phyloP scores from a whole-genome alignment of 2,329 filamentous ascomycete species.

The Setomelanomma holmii region DNA sequence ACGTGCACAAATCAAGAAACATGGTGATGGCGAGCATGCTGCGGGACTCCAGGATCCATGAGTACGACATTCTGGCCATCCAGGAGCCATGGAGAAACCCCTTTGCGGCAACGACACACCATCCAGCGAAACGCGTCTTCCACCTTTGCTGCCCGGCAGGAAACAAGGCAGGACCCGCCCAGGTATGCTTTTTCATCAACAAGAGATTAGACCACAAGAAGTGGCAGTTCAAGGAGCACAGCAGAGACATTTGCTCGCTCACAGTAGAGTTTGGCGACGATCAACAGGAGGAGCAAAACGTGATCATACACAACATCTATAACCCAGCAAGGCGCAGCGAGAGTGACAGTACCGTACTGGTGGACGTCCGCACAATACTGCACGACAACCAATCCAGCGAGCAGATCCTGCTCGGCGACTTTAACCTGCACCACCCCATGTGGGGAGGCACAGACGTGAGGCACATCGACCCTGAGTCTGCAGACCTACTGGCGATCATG shows the following conservation, averaged over 20 bases:
- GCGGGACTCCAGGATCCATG: slow-evolving; percentile 19
- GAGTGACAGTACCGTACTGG: slow-evolving; percentile 7
- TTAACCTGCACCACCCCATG: slow-evolving; percentile 18
- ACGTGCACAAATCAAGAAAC: slow-evolving; percentile 27
- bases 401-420: slow-evolving; percentile 15
- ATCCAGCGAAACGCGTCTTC: slow-evolving; percentile 25
- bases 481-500: slow-evolving; percentile 15
- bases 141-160: slow-evolving; percentile 17
- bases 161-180: slow-evolving; percentile 8
- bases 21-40: slow-evolving; percentile 30
- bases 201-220: slow-evolving; percentile 23
- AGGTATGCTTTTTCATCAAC: slow-evolving; percentile 35
- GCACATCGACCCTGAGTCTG: slow-evolving; percentile 9
- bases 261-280: slow-evolving; percentile 6
- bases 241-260: slow-evolving; percentile 22
- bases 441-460: slow-evolving; percentile 15
- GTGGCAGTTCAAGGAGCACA: slow-evolving; percentile 20
- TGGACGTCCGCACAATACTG: slow-evolving; percentile 1
- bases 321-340: slow-evolving; percentile 16
- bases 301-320: slow-evolving; percentile 26
- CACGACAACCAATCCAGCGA: slow-evolving; percentile 5
- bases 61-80: slow-evolving; percentile 31
- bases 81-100: slow-evolving; percentile 31
- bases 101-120: slow-evolving; percentile 25
- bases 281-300: neutral